A percentile compares a stretch with the other conserved stretches of the same genome.
These are phyloP conservation scores for Coemansia interrupta DNA, from an alignment of 192 early-diverging fungal genomes.

Conservation along the genomic window DNA sequence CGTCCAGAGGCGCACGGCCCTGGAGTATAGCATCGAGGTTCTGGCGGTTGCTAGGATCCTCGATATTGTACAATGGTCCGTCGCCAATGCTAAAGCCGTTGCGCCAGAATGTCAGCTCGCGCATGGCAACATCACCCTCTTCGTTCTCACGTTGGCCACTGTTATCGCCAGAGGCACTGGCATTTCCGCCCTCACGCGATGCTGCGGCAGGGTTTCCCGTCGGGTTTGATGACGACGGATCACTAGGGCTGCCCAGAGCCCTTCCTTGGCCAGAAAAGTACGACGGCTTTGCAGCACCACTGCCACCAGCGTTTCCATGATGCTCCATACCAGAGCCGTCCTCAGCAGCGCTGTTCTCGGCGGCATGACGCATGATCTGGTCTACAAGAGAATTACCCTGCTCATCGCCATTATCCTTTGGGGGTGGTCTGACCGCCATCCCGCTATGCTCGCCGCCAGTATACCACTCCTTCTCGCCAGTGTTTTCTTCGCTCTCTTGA, in stretches of 20 bases:
- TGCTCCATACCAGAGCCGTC: background rate
- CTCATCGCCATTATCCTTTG: slow-evolving; percentile 14
- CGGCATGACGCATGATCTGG: slow-evolving; percentile 41
- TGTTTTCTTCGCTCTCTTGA: slow-evolving; percentile 16
- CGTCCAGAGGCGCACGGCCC: slow-evolving; percentile 81
- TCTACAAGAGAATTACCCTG: slow-evolving; percentile 42
- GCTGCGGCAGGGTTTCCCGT: background rate
- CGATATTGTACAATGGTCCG: slow-evolving; percentile 79
- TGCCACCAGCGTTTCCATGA: background rate
- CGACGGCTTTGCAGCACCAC: slow-evolving; percentile 5
- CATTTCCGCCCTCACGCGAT: background rate
- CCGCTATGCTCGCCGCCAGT: slow-evolving; percentile 94
- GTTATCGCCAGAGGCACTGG: background rate
- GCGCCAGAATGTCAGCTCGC: slow-evolving; percentile 90
- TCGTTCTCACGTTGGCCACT: background rate
- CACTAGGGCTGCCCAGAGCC: slow-evolving; percentile 13
- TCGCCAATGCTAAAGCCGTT: slow-evolving; percentile 95
- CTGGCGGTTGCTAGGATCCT: slow-evolving; percentile 83
- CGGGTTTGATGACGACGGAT: background rate
- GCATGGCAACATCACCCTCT: slow-evolving; percentile 28
- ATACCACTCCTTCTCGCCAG: slow-evolving; percentile 61
- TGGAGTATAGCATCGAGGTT: slow-evolving; percentile 83
- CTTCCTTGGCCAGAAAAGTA: slow-evolving; percentile 39
- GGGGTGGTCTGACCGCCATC: slow-evolving; percentile 46
- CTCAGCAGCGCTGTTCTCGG: slow-evolving; percentile 25